Evolutionary conservation across 441 rosid species (phyloP).

Genomic region (Adansonia madagascariensis): DNA sequence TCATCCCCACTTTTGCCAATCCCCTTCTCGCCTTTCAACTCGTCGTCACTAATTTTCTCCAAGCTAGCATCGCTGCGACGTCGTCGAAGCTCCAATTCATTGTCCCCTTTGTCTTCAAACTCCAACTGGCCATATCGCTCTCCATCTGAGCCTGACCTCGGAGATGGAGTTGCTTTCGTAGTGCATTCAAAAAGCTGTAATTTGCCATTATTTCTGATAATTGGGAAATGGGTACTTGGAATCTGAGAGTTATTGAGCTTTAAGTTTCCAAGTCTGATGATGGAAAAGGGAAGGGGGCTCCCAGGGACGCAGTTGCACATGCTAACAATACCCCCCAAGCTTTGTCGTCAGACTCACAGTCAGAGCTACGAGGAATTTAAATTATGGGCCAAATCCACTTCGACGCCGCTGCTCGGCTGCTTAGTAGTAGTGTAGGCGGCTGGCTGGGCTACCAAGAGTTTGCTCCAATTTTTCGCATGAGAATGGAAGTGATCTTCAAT

Average conservation of each 20-base stretch:
- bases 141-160: constrained; percentile 22
- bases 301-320: constrained; percentile 48
- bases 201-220: constrained; percentile 23
- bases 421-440: background rate
- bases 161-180: constrained; percentile 19
- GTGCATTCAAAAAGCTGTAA: constrained; percentile 18
- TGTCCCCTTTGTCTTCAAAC: constrained; percentile 38
- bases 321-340: background rate
- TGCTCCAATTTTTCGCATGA: background rate
- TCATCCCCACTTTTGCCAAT: constrained; percentile 29
- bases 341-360: background rate
- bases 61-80: constrained; percentile 32
- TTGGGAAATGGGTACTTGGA: constrained; percentile 13
- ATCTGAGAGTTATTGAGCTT: background rate
- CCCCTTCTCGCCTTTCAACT: constrained; percentile 21
- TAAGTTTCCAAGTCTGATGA: constrained; percentile 24
- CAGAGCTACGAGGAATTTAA: background rate
- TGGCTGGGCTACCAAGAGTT: background rate
- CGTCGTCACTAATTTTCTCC: constrained; percentile 18
- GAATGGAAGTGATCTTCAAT: background rate
- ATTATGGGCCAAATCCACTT: background rate
- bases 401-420: background rate
- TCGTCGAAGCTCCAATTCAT: constrained; percentile 29
- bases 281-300: constrained; percentile 24
- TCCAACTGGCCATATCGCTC: constrained; percentile 37